phyloP scores from a whole-genome alignment of 768 basidiomycete genomes.

The Trametes meyenii region DNA sequence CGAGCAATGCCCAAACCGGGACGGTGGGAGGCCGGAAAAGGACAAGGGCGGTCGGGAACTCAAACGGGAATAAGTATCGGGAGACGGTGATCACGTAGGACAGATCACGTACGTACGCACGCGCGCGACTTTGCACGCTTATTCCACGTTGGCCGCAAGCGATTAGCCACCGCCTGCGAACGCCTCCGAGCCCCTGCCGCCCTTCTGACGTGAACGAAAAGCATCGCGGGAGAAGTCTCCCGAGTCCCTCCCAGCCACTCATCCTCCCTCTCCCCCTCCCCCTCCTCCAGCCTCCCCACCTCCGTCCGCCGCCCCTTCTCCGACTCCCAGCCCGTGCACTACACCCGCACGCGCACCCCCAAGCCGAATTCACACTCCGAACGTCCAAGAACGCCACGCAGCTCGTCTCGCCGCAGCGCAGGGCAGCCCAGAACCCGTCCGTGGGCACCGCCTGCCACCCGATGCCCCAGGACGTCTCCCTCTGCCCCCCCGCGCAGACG shows the following conservation, averaged over 20 bases:
- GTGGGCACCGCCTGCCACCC: not conserved
- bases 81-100: constrained; percentile 19
- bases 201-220: constrained; percentile 27
- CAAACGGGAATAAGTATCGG: not conserved
- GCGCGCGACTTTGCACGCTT: constrained; percentile 29
- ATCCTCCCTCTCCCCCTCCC: constrained; percentile 1
- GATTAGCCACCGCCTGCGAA: constrained; percentile 16
- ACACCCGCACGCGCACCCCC: not conserved
- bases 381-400: too few species aligned
- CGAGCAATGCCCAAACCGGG: not conserved
- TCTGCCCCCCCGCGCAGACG: not conserved
- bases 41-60: not conserved
- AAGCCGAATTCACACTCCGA: too few species aligned
- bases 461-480: not conserved
- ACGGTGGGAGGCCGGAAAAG: not conserved
- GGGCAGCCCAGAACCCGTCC: not conserved
- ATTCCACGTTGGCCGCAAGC: constrained; percentile 29
- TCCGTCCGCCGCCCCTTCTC: not conserved
- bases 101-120: constrained; percentile 29
- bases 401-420: not conserved
- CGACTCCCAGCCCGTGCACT: not conserved
- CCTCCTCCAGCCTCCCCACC: not conserved
- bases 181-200: not conserved
- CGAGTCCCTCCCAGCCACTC: constrained; percentile 14
- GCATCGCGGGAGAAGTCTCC: constrained; percentile 38